A percentile compares a stretch with the other conserved stretches of the same genome.
phyloP scores from a whole-genome alignment of 1,284 basidiomycete genomes.

The Irpex lacteus region DNA sequence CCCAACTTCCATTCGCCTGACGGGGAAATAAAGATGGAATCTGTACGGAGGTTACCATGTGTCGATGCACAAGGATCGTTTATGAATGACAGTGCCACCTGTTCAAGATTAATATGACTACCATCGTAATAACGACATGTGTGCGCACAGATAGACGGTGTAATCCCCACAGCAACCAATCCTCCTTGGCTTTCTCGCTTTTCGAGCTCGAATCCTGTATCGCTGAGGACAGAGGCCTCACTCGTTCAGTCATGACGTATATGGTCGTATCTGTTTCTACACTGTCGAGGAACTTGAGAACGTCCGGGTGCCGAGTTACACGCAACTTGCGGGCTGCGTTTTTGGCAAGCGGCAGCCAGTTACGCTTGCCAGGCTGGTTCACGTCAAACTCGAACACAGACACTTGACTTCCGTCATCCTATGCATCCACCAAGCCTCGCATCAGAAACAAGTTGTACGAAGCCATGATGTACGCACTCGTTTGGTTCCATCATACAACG shows the following conservation, averaged over 20 bases:
- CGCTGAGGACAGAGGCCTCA: slow-evolving; percentile 72
- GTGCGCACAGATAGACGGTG: slow-evolving; percentile 81
- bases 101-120: slow-evolving; percentile 1
- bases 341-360: slow-evolving; percentile 75
- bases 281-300: slow-evolving; percentile 93
- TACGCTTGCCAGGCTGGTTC: slow-evolving; percentile 54
- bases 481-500: slow-evolving; percentile 85
- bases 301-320: slow-evolving; percentile 91
- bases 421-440: background rate
- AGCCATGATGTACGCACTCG: slow-evolving; percentile 48
- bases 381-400: slow-evolving; percentile 92
- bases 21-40: slow-evolving; percentile 84
- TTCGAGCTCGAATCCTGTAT: slow-evolving; percentile 66
- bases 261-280: slow-evolving; percentile 87
- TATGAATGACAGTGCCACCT: slow-evolving; percentile 91
- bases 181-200: slow-evolving; percentile 64
- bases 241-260: slow-evolving; percentile 94
- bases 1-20: slow-evolving; percentile 97
- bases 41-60: slow-evolving; percentile 82
- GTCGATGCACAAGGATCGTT: slow-evolving; percentile 85
- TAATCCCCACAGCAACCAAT: slow-evolving; percentile 94
- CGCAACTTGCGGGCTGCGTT: slow-evolving; percentile 92
- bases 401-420: slow-evolving; percentile 86
- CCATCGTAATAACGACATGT: background rate
- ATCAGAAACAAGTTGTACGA: background rate